These are phyloP conservation scores for Lasiodiplodia citricola DNA, from an alignment of 2,329 filamentous ascomycete species.

Conservation along the genomic window DNA sequence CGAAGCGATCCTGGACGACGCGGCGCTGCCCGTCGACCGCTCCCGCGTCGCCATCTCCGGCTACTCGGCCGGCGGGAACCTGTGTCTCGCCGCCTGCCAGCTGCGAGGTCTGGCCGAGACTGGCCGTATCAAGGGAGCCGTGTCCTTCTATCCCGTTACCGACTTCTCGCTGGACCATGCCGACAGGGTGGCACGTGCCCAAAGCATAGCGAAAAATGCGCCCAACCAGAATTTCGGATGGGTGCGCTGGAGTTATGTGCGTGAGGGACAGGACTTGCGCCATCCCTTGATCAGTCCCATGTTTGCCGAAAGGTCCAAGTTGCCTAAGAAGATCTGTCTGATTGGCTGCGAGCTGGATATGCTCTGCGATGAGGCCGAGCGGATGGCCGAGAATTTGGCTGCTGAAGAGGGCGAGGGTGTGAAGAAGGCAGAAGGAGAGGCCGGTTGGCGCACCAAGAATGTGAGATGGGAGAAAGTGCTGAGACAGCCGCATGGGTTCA, in stretches of 20 bases:
- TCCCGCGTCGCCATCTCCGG: conserved; percentile 51
- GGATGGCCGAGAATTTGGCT: conserved; percentile 40
- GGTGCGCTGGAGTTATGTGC: conserved; percentile 20
- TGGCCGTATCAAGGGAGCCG: conserved; percentile 41
- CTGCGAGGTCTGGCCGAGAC: conserved; percentile 42
- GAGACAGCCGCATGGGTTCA: conserved; percentile 29
- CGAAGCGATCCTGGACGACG: conserved; percentile 50
- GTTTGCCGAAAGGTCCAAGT: conserved; percentile 39
- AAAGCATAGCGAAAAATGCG: conserved; percentile 23
- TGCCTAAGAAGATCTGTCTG: conserved; percentile 53
- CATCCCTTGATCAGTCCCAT: conserved; percentile 52
- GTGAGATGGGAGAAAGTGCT: conserved; percentile 30
- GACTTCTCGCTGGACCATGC: conserved; percentile 23
- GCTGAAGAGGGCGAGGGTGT: conserved; percentile 27
- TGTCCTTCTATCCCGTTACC: conserved; percentile 52
- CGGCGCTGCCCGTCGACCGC: conserved; percentile 53
- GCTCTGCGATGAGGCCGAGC: conserved; percentile 48
- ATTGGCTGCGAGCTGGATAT: conserved; percentile 55
- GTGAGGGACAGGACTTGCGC: conserved; percentile 45
- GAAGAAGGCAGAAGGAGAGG: conserved; percentile 29
- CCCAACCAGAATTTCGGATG: conserved; percentile 18
- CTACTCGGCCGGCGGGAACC: conserved; percentile 60
- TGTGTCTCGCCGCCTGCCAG: conserved; percentile 51
- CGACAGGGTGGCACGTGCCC: conserved; percentile 25
- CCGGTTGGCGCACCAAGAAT: conserved; percentile 27